Conservation (phyloP, 2,329 filamentous ascomycete species). For the Chaetomiaceae sp. region DNA sequence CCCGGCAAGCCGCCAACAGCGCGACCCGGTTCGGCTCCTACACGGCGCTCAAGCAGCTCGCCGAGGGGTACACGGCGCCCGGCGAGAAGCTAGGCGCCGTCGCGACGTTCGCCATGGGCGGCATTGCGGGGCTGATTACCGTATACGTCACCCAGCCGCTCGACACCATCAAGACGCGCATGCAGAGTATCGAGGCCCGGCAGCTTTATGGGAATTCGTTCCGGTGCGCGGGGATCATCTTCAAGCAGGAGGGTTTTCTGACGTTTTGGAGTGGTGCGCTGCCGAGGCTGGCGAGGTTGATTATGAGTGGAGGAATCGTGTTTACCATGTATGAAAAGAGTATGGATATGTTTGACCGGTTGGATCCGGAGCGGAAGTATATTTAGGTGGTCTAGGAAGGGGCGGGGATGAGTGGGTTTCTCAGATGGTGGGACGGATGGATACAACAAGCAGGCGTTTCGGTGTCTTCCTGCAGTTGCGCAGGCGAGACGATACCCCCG, state of each 20-base stretch:
- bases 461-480: not conserved
- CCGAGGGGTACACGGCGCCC: conserved; percentile 85
- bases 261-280: conserved; percentile 94
- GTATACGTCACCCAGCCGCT: conserved; percentile 73
- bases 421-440: not conserved
- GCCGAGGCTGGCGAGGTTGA: conserved; percentile 75
- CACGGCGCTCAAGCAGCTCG: conserved; percentile 83
- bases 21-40: conserved; percentile 89
- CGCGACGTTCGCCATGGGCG: conserved; percentile 88
- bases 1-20: conserved; percentile 89
- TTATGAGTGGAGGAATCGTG: conserved; percentile 92
- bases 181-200: conserved; percentile 91
- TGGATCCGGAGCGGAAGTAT: conserved; percentile 82
- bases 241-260: conserved; percentile 80
- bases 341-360: conserved; percentile 75
- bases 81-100: conserved; percentile 89
- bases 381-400: conserved; percentile 49
- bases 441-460: conserved; percentile 7
- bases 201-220: conserved; percentile 81
- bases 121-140: conserved; percentile 82
- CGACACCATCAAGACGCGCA: conserved; percentile 94
- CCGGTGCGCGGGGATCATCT: conserved; percentile 75
- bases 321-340: conserved; percentile 99
- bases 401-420: not conserved
- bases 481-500: conserved; percentile 8